A percentile compares a stretch with the other conserved stretches of the same genome.
Evolutionary conservation across 1,284 basidiomycete genomes (phyloP).

Genomic region (Athelia psychrophila): DNA sequence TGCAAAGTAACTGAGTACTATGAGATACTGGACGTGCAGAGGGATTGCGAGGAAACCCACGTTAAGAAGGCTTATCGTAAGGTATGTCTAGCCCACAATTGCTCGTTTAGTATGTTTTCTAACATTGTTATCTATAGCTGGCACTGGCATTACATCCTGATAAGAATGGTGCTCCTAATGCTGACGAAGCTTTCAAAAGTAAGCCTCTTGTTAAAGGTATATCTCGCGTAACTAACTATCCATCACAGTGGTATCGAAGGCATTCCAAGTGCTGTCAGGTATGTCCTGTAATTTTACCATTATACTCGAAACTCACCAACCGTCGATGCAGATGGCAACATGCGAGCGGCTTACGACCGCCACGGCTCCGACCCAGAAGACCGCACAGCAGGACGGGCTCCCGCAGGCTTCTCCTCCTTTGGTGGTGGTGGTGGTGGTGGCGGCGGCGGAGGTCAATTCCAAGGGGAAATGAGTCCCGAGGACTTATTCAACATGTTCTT

Average conservation of each 20-base stretch:
- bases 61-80: slow-evolving; percentile 98
- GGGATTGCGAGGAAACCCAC: slow-evolving; percentile 84
- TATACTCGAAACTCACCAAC: slow-evolving; percentile 3
- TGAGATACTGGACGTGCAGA: slow-evolving; percentile 85
- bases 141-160: slow-evolving; percentile 95
- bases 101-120: slow-evolving; percentile 1
- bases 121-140: slow-evolving; percentile 47
- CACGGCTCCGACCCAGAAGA: slow-evolving; percentile 87
- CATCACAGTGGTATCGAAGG: slow-evolving; percentile 86
- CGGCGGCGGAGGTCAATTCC: slow-evolving; percentile 52
- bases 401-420: slow-evolving; percentile 52
- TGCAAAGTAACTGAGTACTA: slow-evolving; percentile 95
- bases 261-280: slow-evolving; percentile 92
- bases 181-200: slow-evolving; percentile 99
- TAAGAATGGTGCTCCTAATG: slow-evolving; percentile 96
- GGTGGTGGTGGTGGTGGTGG: slow-evolving; percentile 52
- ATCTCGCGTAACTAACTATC: slow-evolving; percentile 8
- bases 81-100: slow-evolving; percentile 43
- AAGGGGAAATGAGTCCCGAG: slow-evolving; percentile 90
- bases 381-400: slow-evolving; percentile 65
- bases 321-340: slow-evolving; percentile 69
- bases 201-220: slow-evolving; percentile 27
- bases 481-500: slow-evolving; percentile 99
- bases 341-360: slow-evolving; percentile 87
- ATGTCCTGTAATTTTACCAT: slow-evolving; percentile 11